A percentile compares a stretch with the other conserved stretches of the same genome.
phyloP scores from a whole-genome alignment of 495 filamentous ascomycete genomes.

The Umbilicaria muhlenbergii region DNA sequence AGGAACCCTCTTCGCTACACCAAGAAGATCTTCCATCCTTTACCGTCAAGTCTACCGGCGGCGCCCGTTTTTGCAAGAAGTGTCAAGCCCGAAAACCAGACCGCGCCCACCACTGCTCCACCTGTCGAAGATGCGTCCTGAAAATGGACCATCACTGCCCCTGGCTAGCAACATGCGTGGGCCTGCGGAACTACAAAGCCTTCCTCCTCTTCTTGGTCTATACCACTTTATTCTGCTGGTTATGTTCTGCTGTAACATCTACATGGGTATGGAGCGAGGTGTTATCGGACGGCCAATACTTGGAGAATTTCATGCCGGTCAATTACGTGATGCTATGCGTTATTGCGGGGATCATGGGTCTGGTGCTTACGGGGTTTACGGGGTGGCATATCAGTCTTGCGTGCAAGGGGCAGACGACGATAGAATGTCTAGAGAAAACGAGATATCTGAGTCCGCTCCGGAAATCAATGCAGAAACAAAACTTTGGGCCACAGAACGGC shows the following conservation, averaged over 20 bases:
- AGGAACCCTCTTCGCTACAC: slow-evolving; percentile 44
- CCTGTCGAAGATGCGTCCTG: slow-evolving; percentile 80
- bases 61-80: slow-evolving; percentile 87
- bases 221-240: slow-evolving; percentile 70
- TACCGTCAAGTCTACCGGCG: slow-evolving; percentile 82
- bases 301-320: slow-evolving; percentile 64
- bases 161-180: slow-evolving; percentile 93
- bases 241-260: slow-evolving; percentile 55
- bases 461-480: slow-evolving; percentile 47
- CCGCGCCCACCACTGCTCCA: slow-evolving; percentile 90
- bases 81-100: slow-evolving; percentile 88
- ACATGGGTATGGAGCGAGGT: slow-evolving; percentile 74
- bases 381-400: slow-evolving; percentile 84
- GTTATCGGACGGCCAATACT: slow-evolving; percentile 40
- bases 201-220: slow-evolving; percentile 93
- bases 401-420: slow-evolving; percentile 67
- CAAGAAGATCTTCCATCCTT: slow-evolving; percentile 28
- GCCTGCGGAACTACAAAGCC: slow-evolving; percentile 84
- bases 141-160: slow-evolving; percentile 99
- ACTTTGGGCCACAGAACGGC: slow-evolving; percentile 34
- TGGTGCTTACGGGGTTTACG: slow-evolving; percentile 82
- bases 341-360: slow-evolving; percentile 73
- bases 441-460: slow-evolving; percentile 72
- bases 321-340: slow-evolving; percentile 82
- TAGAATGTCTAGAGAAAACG: slow-evolving; percentile 88